These are phyloP conservation scores for Aegilops speltoides DNA, from an alignment of 176 grass and related monocot species.

Conservation along the genomic window DNA sequence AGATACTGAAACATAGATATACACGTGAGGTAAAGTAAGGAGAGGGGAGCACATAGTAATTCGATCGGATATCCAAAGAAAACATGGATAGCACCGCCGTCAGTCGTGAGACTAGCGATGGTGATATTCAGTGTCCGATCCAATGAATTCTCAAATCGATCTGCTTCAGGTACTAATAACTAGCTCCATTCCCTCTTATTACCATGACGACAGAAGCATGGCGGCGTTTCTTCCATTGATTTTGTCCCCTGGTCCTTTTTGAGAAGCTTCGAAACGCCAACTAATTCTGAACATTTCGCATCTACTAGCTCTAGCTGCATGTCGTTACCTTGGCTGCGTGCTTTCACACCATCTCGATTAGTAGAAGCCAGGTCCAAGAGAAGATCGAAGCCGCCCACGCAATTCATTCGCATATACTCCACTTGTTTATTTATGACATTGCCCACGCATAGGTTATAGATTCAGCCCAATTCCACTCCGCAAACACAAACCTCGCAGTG, in stretches of 20 bases:
- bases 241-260: neutral
- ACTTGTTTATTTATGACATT: neutral
- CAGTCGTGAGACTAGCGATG: no score
- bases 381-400: neutral
- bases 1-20: neutral
- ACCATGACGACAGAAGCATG: no score
- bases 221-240: neutral
- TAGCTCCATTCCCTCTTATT: no score
- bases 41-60: neutral
- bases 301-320: no score
- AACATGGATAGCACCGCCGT: slow-evolving; percentile 5
- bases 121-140: no score
- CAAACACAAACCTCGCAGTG: neutral
- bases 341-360: neutral
- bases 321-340: neutral
- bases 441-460: no score
- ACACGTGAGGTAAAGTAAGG: neutral
- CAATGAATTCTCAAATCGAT: no score
- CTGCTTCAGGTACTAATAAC: no score
- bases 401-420: neutral
- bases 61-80: neutral
- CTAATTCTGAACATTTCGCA: neutral
- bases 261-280: neutral
- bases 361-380: neutral
- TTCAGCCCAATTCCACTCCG: neutral